A percentile compares a stretch with the other conserved stretches of the same genome.
These are phyloP conservation scores for Trifolium fragiferum DNA, from an alignment of 306 rosid species.

Conservation along the genomic window DNA sequence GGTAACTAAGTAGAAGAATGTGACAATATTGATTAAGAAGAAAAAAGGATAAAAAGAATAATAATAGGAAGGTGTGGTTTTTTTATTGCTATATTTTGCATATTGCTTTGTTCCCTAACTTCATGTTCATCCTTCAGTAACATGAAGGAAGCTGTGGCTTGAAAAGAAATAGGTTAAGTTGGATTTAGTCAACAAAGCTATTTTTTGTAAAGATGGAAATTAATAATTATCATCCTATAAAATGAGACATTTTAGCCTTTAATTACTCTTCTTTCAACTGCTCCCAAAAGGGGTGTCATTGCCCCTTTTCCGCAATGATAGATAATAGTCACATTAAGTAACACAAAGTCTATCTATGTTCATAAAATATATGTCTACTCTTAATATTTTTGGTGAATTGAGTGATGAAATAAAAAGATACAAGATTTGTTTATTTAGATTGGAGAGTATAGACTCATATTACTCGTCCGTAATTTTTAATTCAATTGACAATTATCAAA, in stretches of 20 bases:
- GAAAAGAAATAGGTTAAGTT: conserved; percentile 4
- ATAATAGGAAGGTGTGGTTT: conserved; percentile 34
- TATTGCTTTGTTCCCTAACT: conserved; percentile 34
- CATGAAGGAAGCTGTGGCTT: conserved; percentile 30
- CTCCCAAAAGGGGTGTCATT: conserved; percentile 18
- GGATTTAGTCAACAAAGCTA: conserved; percentile 50
- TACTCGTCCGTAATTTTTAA: too few species aligned
- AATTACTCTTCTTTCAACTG: conserved; percentile 37
- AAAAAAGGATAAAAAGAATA: conserved; percentile 12
- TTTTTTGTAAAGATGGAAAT: conserved; percentile 9
- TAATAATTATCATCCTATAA: conserved; percentile 14
- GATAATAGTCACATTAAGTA: neutral
- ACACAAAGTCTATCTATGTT: neutral
- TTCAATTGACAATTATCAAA: too few species aligned
- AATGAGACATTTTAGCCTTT: conserved; percentile 44
- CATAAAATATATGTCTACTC: neutral
- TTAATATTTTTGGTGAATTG: neutral
- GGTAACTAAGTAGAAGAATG: conserved; percentile 22
- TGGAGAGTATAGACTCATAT: too few species aligned
- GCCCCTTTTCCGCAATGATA: neutral
- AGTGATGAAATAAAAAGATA: neutral
- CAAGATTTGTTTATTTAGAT: too few species aligned
- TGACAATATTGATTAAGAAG: conserved; percentile 8
- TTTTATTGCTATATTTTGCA: conserved; percentile 30
- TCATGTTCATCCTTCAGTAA: conserved; percentile 47